These are phyloP conservation scores for Cyanophora paradoxa DNA, from an alignment of 78 protist species.

Conservation along the genomic window DNA sequence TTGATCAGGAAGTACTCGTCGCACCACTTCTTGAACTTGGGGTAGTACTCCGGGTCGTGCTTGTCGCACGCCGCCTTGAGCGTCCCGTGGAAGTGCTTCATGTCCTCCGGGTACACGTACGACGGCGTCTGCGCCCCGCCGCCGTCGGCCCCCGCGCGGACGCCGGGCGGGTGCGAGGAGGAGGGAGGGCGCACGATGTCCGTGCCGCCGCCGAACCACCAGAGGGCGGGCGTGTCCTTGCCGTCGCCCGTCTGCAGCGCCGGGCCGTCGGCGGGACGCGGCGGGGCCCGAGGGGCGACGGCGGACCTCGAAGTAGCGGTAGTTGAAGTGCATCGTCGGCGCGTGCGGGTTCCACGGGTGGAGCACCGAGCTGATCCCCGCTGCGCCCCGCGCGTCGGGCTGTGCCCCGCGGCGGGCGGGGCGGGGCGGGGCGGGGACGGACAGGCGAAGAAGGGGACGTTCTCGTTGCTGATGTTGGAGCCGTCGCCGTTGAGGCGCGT, in stretches of 20 bases:
- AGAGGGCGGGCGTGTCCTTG: slow-evolving; percentile 26
- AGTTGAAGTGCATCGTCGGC: slow-evolving; percentile 60
- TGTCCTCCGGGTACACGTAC: slow-evolving; percentile 19
- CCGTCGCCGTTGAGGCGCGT: slow-evolving; percentile 1
- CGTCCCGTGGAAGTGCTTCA: slow-evolving; percentile 41
- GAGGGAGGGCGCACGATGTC: slow-evolving; percentile 51
- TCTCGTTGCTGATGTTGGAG: slow-evolving; percentile 22
- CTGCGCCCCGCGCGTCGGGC: background rate
- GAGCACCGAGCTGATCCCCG: no score
- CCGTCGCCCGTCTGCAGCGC: no score
- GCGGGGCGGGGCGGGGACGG: slow-evolving; percentile 12
- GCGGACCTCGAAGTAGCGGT: slow-evolving; percentile 42
- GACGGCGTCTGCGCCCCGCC: no score
- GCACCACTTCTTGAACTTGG: slow-evolving; percentile 36
- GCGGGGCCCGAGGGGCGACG: no score
- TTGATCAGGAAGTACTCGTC: slow-evolving; percentile 43
- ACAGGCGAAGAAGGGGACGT: slow-evolving; percentile 38
- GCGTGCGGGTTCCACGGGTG: slow-evolving; percentile 48
- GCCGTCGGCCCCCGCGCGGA: no score
- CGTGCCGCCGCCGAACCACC: slow-evolving; percentile 59
- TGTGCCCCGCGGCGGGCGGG: background rate
- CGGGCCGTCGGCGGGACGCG: no score
- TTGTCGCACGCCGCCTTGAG: slow-evolving; percentile 41
- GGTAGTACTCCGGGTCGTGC: slow-evolving; percentile 33
- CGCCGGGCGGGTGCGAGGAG: no score